These are phyloP conservation scores for Colletotrichum agaves DNA, from an alignment of 2,329 filamentous ascomycete species.

Conservation along the genomic window DNA sequence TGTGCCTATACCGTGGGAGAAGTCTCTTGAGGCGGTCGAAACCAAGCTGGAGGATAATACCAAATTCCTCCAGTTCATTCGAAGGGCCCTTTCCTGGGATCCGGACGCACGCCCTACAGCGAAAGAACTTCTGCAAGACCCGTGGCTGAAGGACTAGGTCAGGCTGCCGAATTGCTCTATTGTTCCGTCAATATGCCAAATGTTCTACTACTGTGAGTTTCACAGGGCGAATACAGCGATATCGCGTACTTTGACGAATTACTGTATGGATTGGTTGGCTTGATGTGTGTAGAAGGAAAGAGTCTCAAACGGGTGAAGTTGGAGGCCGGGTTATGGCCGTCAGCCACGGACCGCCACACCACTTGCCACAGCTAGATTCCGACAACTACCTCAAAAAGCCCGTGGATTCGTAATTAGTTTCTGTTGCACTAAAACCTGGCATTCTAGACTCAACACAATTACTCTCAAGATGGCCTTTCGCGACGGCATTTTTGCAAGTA, in stretches of 20 bases:
- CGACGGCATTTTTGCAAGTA: constrained; percentile 36
- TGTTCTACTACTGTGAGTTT: constrained; percentile 1
- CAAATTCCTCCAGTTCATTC: constrained; percentile 33
- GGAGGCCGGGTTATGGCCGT: constrained; percentile 1
- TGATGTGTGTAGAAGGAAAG: constrained; percentile 3
- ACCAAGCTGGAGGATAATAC: constrained; percentile 35
- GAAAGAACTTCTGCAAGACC: constrained; percentile 41
- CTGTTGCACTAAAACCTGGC: no score
- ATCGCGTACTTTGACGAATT: constrained; percentile 3
- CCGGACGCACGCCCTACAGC: constrained; percentile 41
- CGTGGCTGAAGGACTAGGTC: neutral
- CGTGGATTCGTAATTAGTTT: no score
- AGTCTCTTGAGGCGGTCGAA: constrained; percentile 39
- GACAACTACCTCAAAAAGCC: neutral
- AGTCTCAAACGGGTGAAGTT: constrained; percentile 5
- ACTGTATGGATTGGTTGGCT: constrained; percentile 8
- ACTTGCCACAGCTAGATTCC: constrained; percentile 6
- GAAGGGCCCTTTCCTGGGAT: constrained; percentile 41
- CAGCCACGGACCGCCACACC: constrained; percentile 2
- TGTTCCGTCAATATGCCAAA: no score
- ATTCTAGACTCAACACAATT: no score
- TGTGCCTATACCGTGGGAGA: constrained; percentile 39
- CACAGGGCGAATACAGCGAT: constrained; percentile 3
- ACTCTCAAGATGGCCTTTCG: no score
- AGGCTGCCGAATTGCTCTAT: no score